Percentiles rank a stretch among this genome's conserved stretches.
These are phyloP conservation scores for Aspergillus glaucus DNA, from an alignment of 2,329 filamentous ascomycete species.

Conservation along the genomic window DNA sequence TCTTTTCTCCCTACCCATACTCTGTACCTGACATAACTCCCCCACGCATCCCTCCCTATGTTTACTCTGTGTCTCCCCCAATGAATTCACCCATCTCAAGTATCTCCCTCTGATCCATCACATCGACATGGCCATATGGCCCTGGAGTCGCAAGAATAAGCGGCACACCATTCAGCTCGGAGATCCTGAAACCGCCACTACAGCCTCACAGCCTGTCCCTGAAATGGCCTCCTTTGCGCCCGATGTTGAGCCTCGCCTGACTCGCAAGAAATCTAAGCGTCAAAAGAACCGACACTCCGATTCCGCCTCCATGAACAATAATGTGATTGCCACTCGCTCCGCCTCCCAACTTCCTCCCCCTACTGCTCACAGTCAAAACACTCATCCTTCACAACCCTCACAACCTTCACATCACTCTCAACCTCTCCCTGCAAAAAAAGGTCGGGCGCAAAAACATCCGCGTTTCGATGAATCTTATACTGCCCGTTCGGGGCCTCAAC, in stretches of 20 bases:
- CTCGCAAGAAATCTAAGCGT: constrained; percentile 28
- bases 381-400: not conserved
- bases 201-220: constrained; percentile 19
- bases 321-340: constrained; percentile 8
- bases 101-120: not conserved
- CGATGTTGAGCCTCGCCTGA: constrained; percentile 21
- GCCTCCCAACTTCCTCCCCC: constrained; percentile 14
- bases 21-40: not conserved
- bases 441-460: constrained; percentile 6
- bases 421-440: constrained; percentile 7
- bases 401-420: constrained; percentile 2
- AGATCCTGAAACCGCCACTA: constrained; percentile 41
- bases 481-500: constrained; percentile 32
- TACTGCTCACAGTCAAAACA: constrained; percentile 14
- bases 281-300: constrained; percentile 25
- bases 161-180: constrained; percentile 56
- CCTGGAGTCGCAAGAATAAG: constrained; percentile 68
- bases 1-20: not conserved
- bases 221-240: not conserved
- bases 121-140: constrained; percentile 69
- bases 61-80: not conserved
- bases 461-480: constrained; percentile 19
- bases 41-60: not conserved
- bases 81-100: not conserved
- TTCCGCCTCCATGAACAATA: constrained; percentile 1